Conservation (phyloP, 495 filamentous ascomycete species). For the Podospora anserina region DNA sequence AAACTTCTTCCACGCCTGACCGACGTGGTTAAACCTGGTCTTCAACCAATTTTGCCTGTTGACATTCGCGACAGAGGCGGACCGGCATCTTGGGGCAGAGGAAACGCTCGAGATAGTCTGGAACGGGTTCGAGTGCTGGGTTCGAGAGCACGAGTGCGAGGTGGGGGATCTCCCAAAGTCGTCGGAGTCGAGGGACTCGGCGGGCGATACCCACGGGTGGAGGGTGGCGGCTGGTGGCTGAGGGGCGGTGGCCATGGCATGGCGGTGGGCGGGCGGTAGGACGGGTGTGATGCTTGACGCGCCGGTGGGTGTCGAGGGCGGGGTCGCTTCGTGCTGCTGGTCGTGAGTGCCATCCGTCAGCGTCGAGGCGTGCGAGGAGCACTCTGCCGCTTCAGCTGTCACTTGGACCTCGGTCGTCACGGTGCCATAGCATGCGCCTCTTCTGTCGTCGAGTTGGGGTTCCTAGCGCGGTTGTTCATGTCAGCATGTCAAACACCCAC, state of each 20-base stretch:
- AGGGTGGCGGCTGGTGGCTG: conserved; percentile 1
- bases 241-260: conserved; percentile 1
- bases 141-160: not conserved
- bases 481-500: not conserved
- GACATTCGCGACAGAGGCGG: conserved; percentile 12
- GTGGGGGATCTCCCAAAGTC: conserved; percentile 4
- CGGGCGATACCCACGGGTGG: conserved; percentile 20
- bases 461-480: not conserved
- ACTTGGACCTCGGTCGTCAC: conserved; percentile 40
- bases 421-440: conserved; percentile 28
- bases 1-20: conserved; percentile 12
- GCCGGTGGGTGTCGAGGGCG: conserved; percentile 13
- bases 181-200: conserved; percentile 12
- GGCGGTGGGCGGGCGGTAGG: conserved; percentile 2
- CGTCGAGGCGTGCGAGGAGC: conserved; percentile 18
- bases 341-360: conserved; percentile 12
- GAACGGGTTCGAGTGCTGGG: conserved; percentile 17
- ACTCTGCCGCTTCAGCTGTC: conserved; percentile 24
- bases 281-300: conserved; percentile 17
- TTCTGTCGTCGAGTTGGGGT: not conserved
- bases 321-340: conserved; percentile 5
- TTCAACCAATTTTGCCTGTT: conserved; percentile 4
- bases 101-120: conserved; percentile 27
- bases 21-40: not conserved
- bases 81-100: not conserved